phyloP scores from a whole-genome alignment of 257 asterid species.

The Anisodus acutangulus region DNA sequence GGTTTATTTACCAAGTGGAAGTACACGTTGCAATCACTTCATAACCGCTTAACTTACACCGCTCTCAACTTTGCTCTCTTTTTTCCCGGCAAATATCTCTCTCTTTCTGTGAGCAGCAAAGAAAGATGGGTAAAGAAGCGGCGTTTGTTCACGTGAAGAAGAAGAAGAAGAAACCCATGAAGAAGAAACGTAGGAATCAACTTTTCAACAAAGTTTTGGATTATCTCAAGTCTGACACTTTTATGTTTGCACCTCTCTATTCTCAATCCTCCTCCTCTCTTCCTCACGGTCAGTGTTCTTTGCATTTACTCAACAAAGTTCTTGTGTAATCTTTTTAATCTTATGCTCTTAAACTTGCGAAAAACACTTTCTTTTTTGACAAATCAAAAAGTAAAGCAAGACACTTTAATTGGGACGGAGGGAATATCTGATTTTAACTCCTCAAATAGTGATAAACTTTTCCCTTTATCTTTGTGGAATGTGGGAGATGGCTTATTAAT shows the following conservation, averaged over 20 bases:
- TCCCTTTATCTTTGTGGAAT: no score
- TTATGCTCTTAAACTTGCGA: no score
- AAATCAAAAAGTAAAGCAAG: no score
- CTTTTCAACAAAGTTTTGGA: conserved; percentile 38
- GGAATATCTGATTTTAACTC: not conserved
- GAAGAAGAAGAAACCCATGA: conserved; percentile 37
- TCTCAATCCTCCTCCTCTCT: conserved; percentile 26
- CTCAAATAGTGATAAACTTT: not conserved
- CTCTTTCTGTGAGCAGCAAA: not conserved
- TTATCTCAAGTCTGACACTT: conserved; percentile 55
- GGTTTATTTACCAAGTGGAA: not conserved
- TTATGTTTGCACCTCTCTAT: conserved; percentile 54
- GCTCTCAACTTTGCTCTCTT: not conserved
- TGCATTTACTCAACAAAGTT: no score
- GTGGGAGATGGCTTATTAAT: not conserved
- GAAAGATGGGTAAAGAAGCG: not conserved
- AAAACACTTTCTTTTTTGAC: no score
- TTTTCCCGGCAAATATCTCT: not conserved
- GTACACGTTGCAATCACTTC: not conserved
- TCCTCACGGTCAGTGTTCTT: not conserved
- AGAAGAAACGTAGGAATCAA: conserved; percentile 36
- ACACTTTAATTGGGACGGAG: no score
- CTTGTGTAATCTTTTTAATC: no score
- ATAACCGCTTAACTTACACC: conserved; percentile 9
- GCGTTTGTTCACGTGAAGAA: not conserved